These are phyloP conservation scores for Trichopus zeylanicus DNA, from an alignment of 116 monocot genomes.

Conservation along the genomic window DNA sequence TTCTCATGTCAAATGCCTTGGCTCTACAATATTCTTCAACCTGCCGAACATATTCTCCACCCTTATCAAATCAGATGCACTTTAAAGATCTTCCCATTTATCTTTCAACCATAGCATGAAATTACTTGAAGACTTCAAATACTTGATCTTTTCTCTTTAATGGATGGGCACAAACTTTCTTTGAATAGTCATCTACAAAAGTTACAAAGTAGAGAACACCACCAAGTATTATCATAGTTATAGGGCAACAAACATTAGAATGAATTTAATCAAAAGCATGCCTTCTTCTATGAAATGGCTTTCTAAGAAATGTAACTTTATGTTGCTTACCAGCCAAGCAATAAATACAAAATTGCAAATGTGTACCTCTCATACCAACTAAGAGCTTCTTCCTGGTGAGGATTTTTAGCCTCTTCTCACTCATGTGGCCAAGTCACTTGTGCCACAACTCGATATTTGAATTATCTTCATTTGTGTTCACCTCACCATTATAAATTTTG, in stretches of 20 bases:
- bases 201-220: not conserved
- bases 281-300: too few species aligned
- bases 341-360: not conserved
- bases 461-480: not conserved
- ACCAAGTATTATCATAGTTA: slow-evolving; percentile 1
- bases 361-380: not conserved
- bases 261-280: too few species aligned
- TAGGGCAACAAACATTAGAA: too few species aligned
- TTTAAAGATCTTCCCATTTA: too few species aligned
- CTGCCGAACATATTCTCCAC: slow-evolving; percentile 1
- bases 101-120: too few species aligned
- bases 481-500: not conserved
- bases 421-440: slow-evolving; percentile 6
- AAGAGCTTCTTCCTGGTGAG: slow-evolving; percentile 1
- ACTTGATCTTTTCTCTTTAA: too few species aligned
- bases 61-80: slow-evolving; percentile 7
- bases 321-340: not conserved
- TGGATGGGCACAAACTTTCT: not conserved
- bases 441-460: slow-evolving; percentile 1
- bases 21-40: not conserved
- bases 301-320: too few species aligned
- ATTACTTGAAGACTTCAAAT: too few species aligned
- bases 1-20: slow-evolving; percentile 10
- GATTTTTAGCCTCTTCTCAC: slow-evolving; percentile 1
- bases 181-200: slow-evolving; percentile 11